Base-by-base conservation (phyloP, 805 yeast genomes). In the Cyberlindnera nakhonratchasimensis region DNA sequence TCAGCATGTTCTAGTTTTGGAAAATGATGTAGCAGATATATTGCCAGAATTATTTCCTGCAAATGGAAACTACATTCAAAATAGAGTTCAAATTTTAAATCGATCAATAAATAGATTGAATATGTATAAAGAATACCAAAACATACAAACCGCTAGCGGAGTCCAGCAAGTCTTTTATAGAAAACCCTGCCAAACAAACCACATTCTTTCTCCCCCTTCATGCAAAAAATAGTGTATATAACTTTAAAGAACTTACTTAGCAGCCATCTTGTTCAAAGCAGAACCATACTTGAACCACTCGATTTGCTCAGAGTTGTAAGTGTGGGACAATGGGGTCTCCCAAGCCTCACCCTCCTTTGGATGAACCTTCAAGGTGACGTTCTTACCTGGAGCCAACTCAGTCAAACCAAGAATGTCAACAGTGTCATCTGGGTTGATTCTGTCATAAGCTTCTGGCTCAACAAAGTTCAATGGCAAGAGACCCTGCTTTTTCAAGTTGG, bases 201-300 rank as follows among this genome's bases (percentile, higher is more conserved):
- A n/a, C n/a, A n/a, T n/a, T n/a, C n/a, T n/a, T n/a, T n/a, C 16
- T 20, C 36, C 28, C 23, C 19, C 13, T 14, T 25, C 37, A 34
- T 34, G 37, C 37, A 34, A 34, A 25, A 19, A 19, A 16, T 8
- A 7, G 33, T 28, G 13, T 28, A n/a, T 10, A 10, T 28, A 13
- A 11, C 14, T 28, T 7, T 12, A 8, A 18, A 13, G 6, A n/a
- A 13, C 31, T 32, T 23, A 29, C 35, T 42, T 29, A 53, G 71
- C 62, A 51, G 89, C 85, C 89, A 89, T 87, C 79, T 84, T 87
- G 87, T 93, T 93, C 75, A 93, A 83, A 69, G 99, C 99, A 59
- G 97, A 89, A 76, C 99, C 99, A 62, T 84, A 81, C 80, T 87
- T 91, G 86, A 91, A 91, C 98, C 98, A 91, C 68, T 87, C 97